Evolutionary conservation across 768 basidiomycete genomes (phyloP).

Genomic region (Lepiota venenata): DNA sequence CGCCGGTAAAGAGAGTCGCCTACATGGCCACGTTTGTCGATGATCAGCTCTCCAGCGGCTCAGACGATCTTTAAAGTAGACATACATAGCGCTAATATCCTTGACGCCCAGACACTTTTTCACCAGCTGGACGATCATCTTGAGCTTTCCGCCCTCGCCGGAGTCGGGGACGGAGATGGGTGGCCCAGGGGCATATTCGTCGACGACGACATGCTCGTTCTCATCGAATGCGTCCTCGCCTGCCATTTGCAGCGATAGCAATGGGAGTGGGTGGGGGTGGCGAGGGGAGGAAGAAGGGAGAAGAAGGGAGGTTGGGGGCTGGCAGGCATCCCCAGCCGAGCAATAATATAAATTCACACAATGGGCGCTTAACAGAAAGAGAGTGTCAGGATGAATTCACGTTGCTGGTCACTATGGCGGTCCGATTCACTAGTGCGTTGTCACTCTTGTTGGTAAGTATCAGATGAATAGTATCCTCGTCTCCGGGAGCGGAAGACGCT

Average conservation of each 20-base stretch:
- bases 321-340: constrained; percentile 1
- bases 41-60: not conserved
- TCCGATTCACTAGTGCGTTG: too few species aligned
- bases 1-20: constrained; percentile 90
- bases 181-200: constrained; percentile 52
- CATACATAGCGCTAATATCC: constrained; percentile 91
- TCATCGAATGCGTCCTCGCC: not conserved
- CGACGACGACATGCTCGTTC: constrained; percentile 2
- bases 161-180: constrained; percentile 69
- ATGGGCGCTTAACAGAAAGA: too few species aligned
- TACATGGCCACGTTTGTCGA: constrained; percentile 24
- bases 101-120: constrained; percentile 92
- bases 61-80: constrained; percentile 16
- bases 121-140: constrained; percentile 89
- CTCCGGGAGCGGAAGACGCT: too few species aligned
- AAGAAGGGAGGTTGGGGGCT: not conserved
- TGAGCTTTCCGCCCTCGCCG: constrained; percentile 85
- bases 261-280: not conserved
- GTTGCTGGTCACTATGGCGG: not conserved
- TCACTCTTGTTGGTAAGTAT: too few species aligned
- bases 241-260: not conserved
- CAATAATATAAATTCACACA: not conserved
- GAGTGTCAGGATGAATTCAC: not conserved
- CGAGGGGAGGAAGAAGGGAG: not conserved
- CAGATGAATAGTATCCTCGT: too few species aligned